phyloP scores from a whole-genome alignment of 257 asterid species.

The Henckelia pumila region DNA sequence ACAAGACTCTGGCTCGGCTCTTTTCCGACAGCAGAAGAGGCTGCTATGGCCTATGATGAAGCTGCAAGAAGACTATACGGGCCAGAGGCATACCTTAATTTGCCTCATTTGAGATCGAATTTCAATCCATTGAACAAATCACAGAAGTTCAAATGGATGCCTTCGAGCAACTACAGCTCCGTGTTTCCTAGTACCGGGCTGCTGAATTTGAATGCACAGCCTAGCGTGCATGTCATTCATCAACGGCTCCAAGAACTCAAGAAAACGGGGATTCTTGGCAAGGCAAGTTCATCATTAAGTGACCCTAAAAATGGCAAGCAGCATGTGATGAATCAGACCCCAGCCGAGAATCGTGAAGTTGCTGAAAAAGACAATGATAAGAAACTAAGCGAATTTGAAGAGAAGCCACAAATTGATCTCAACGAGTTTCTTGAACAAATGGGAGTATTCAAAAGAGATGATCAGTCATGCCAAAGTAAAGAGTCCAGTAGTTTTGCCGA shows the following conservation, averaged over 20 bases:
- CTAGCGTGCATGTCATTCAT: constrained; percentile 84
- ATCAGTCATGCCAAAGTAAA: constrained; percentile 35
- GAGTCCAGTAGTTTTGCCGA: constrained; percentile 32
- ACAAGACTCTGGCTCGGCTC: constrained; percentile 87
- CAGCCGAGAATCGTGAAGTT: constrained; percentile 16
- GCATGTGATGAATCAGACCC: constrained; percentile 30
- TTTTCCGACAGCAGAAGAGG: constrained; percentile 89
- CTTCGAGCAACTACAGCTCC: constrained; percentile 46
- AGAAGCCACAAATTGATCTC: constrained; percentile 90
- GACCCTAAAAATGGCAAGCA: constrained; percentile 36
- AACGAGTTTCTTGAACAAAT: constrained; percentile 86
- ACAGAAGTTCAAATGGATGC: constrained; percentile 89
- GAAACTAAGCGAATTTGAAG: constrained; percentile 33
- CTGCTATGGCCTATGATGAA: constrained; percentile 97
- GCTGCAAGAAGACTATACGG: constrained; percentile 93
- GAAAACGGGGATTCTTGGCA: constrained; percentile 50
- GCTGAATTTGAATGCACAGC: constrained; percentile 81
- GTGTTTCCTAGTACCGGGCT: constrained; percentile 59
- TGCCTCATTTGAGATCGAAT: constrained; percentile 75
- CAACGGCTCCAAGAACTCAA: constrained; percentile 87
- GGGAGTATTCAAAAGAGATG: constrained; percentile 65
- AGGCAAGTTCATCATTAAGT: constrained; percentile 46
- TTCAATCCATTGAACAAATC: constrained; percentile 84
- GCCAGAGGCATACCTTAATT: constrained; percentile 86
- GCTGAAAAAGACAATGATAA: constrained; percentile 39